Conservation (phyloP, 257 asterid genomes). For the Penstemon eatonii region DNA sequence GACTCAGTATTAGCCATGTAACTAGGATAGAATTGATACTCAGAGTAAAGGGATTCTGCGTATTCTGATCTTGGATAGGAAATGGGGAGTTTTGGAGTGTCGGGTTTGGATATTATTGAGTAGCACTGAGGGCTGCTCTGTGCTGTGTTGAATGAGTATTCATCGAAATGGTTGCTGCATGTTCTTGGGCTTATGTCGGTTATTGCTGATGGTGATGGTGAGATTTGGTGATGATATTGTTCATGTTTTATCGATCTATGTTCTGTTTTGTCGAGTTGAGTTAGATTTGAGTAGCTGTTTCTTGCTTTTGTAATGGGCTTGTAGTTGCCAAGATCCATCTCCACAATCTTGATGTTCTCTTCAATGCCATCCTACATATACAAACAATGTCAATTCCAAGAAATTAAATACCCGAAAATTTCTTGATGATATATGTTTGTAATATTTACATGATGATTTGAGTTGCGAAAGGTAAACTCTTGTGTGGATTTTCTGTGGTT, state of each 20-base stretch:
- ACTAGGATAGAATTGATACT: constrained; percentile 66
- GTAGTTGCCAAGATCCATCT: constrained; percentile 77
- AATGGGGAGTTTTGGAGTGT: constrained; percentile 38
- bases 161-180: constrained; percentile 72
- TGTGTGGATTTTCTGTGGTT: constrained; percentile 71
- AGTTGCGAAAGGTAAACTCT: constrained; percentile 39
- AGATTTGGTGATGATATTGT: constrained; percentile 39
- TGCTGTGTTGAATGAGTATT: constrained; percentile 52
- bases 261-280: constrained; percentile 42
- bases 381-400: no score
- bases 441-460: constrained; percentile 60
- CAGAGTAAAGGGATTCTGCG: constrained; percentile 63
- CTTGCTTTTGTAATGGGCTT: constrained; percentile 56
- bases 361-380: constrained; percentile 57
- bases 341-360: constrained; percentile 91
- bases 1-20: constrained; percentile 96
- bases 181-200: constrained; percentile 71
- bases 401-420: no score
- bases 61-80: constrained; percentile 60
- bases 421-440: neutral
- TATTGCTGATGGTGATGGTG: constrained; percentile 62
- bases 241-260: constrained; percentile 47
- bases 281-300: constrained; percentile 67
- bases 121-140: constrained; percentile 86
- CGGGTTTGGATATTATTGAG: constrained; percentile 63